These are phyloP conservation scores for Spathaspora arborariae DNA, from an alignment of 805 yeast genomes.

Conservation along the genomic window DNA sequence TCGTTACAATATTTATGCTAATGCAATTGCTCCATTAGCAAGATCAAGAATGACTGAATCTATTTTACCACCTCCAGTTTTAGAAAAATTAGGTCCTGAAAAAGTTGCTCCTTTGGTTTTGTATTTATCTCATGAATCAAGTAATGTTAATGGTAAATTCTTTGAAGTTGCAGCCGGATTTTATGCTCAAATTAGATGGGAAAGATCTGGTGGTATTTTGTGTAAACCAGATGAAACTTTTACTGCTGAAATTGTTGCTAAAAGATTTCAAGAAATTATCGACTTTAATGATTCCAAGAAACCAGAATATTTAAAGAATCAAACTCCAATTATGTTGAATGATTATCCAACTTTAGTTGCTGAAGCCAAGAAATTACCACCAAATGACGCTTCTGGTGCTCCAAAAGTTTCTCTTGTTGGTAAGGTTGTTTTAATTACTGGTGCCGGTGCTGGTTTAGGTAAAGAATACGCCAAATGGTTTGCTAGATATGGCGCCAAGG, in stretches of 20 bases:
- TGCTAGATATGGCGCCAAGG: slow-evolving; percentile 91
- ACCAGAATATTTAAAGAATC: slow-evolving; percentile 45
- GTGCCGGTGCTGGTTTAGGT: slow-evolving; percentile 95
- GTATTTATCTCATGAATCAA: slow-evolving; percentile 65
- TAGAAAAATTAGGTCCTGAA: slow-evolving; percentile 78
- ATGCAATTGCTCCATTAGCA: slow-evolving; percentile 91
- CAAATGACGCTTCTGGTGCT: slow-evolving; percentile 43
- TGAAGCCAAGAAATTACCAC: slow-evolving; percentile 46
- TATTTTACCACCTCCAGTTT: slow-evolving; percentile 78
- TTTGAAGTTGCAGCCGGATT: slow-evolving; percentile 95
- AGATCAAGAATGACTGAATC: slow-evolving; percentile 95
- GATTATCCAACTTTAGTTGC: slow-evolving; percentile 64
- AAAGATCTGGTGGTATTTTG: slow-evolving; percentile 81
- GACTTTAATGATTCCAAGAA: slow-evolving; percentile 59
- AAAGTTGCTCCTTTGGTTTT: slow-evolving; percentile 90
- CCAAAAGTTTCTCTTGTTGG: slow-evolving; percentile 58
- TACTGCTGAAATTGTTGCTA: slow-evolving; percentile 81
- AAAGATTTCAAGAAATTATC: slow-evolving; percentile 58
- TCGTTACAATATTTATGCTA: slow-evolving; percentile 76
- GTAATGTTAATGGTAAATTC: slow-evolving; percentile 63
- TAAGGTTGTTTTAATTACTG: slow-evolving; percentile 88
- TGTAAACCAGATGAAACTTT: slow-evolving; percentile 74
- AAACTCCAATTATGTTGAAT: slow-evolving; percentile 69
- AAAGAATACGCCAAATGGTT: slow-evolving; percentile 80
- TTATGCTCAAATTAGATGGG: slow-evolving; percentile 91